Conservation (phyloP, 306 rosid species). For the Vigna angularis region DNA sequence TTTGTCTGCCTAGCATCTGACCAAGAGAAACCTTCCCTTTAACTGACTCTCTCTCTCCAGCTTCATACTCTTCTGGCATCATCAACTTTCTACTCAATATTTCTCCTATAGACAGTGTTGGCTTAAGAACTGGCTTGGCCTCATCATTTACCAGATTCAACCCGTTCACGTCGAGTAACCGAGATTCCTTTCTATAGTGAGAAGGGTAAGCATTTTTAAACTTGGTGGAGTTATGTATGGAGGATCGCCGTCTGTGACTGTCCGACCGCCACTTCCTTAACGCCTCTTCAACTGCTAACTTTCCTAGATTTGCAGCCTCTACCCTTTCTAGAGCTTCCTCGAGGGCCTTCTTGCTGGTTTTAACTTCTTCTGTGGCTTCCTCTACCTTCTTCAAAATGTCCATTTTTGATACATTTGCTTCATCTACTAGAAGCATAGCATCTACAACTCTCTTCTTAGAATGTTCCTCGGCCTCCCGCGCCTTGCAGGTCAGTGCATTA, state of each 20-base stretch:
- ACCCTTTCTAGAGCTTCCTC: conserved; percentile 89
- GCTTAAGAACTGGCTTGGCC: conserved; percentile 59
- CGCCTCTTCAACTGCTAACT: conserved; percentile 81
- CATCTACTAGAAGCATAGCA: conserved; percentile 77
- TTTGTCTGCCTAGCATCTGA: conserved; percentile 84
- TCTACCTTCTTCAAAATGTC: conserved; percentile 75
- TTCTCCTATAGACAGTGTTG: conserved; percentile 84
- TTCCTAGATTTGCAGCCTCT: conserved; percentile 85
- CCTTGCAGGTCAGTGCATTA: conserved; percentile 63
- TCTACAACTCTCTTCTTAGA: conserved; percentile 69
- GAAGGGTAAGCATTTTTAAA: conserved; percentile 70
- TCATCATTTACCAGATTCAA: conserved; percentile 56
- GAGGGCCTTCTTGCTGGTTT: conserved; percentile 69
- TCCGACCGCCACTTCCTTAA: conserved; percentile 88
- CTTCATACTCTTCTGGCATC: conserved; percentile 66
- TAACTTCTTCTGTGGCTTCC: conserved; percentile 83
- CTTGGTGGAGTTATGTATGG: conserved; percentile 56
- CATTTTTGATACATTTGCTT: conserved; percentile 67
- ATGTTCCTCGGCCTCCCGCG: conserved; percentile 66
- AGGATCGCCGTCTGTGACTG: conserved; percentile 66
- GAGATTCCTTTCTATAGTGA: conserved; percentile 58
- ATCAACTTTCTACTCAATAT: conserved; percentile 86
- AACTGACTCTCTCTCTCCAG: conserved; percentile 51
- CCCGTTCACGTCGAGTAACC: conserved; percentile 61
- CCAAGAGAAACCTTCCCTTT: conserved; percentile 84